phyloP scores from a whole-genome alignment of 306 rosid species.

The Fragaria ananassa region DNA sequence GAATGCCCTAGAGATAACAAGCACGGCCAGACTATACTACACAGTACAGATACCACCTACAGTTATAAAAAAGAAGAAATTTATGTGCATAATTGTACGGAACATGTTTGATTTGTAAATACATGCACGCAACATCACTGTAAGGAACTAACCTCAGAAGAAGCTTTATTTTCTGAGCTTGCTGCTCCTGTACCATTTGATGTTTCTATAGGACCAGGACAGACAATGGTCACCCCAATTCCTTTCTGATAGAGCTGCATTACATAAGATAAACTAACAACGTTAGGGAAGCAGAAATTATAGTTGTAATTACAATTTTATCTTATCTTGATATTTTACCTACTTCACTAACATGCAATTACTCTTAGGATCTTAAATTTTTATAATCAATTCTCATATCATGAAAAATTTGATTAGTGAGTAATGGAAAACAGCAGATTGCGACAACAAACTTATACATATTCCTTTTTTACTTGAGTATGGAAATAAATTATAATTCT shows the following conservation, averaged over 20 bases:
- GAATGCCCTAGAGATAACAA: not conserved
- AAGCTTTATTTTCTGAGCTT: constrained; percentile 30
- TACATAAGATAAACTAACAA: constrained; percentile 18
- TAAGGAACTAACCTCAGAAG: constrained; percentile 60
- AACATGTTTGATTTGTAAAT: not conserved
- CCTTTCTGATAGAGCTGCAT: constrained; percentile 76
- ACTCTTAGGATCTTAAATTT: not conserved
- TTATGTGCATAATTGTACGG: not conserved
- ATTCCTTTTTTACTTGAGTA: not conserved
- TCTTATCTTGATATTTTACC: not conserved
- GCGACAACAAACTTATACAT: constrained; percentile 4
- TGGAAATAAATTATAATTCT: constrained; percentile 15
- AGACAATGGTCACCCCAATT: constrained; percentile 76
- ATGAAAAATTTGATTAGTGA: not conserved
- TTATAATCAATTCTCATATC: not conserved
- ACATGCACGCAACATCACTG: constrained; percentile 3
- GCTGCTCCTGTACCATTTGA: constrained; percentile 42
- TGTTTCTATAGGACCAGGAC: constrained; percentile 94
- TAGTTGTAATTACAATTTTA: not conserved
- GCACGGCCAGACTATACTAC: not conserved
- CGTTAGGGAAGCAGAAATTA: not conserved
- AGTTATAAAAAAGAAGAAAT: not conserved
- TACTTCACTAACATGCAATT: not conserved
- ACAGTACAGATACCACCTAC: not conserved
- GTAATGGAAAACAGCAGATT: not conserved